Conservation (phyloP, 805 yeast species). For the Yueomyces sinensis region DNA sequence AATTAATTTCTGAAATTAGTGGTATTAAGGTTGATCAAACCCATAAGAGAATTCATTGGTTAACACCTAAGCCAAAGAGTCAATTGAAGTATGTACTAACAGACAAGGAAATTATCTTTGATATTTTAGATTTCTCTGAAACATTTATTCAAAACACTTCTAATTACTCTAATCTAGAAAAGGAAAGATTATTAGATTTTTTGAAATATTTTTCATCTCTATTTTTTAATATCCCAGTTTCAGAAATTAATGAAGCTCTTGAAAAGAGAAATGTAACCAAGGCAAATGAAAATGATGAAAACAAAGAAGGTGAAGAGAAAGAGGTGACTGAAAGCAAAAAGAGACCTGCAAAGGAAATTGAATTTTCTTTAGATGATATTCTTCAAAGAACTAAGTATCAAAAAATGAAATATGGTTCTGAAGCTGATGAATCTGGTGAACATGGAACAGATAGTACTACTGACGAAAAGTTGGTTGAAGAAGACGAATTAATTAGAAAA, state of each 20-base stretch:
- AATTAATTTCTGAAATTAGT: slow-evolving; percentile 79
- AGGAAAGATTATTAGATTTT: slow-evolving; percentile 62
- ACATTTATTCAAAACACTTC: slow-evolving; percentile 56
- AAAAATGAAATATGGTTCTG: slow-evolving; percentile 9
- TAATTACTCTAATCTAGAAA: slow-evolving; percentile 67
- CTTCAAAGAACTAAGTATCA: slow-evolving; percentile 29
- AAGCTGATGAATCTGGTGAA: slow-evolving; percentile 14
- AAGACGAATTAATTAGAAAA: slow-evolving; percentile 17
- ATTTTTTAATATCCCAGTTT: slow-evolving; percentile 52
- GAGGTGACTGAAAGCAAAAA: slow-evolving; percentile 13
- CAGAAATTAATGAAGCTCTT: slow-evolving; percentile 31
- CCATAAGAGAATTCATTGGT: slow-evolving; percentile 75
- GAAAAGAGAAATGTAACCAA: slow-evolving; percentile 6
- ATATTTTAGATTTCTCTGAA: slow-evolving; percentile 54
- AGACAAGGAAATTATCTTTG: slow-evolving; percentile 60
- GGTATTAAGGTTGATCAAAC: slow-evolving; percentile 85
- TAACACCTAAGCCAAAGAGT: slow-evolving; percentile 76
- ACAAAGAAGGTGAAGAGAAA: slow-evolving; percentile 9
- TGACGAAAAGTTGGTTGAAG: slow-evolving; percentile 22
- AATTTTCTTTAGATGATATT: slow-evolving; percentile 13
- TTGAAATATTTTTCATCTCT: slow-evolving; percentile 55
- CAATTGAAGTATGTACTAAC: slow-evolving; percentile 49
- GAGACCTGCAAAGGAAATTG: slow-evolving; percentile 17
- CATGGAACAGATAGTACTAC: slow-evolving; percentile 10
- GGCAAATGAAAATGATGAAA: slow-evolving; percentile 3